These are phyloP conservation scores for Candida xyloterini DNA, from an alignment of 805 yeast genomes.

Conservation along the genomic window DNA sequence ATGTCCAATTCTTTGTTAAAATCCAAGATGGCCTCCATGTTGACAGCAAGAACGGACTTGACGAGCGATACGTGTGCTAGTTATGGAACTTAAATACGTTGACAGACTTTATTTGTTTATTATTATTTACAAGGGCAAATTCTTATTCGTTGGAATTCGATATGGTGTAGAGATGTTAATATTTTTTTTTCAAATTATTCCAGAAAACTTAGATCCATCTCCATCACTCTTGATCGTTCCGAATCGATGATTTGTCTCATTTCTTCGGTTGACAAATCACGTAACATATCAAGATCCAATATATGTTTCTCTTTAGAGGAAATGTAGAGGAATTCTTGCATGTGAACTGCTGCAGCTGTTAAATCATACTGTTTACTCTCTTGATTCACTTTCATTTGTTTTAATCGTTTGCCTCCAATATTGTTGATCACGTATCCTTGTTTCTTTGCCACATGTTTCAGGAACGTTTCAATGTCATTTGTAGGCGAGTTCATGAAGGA, in stretches of 20 bases:
- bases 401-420: neutral
- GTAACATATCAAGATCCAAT: slow-evolving; percentile 26
- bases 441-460: slow-evolving; percentile 45
- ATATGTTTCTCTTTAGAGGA: slow-evolving; percentile 43
- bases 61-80: slow-evolving; percentile 1
- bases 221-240: slow-evolving; percentile 13
- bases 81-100: neutral
- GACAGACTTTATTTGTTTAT: slow-evolving; percentile 10
- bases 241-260: slow-evolving; percentile 9
- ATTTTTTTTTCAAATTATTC: neutral
- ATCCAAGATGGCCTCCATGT: slow-evolving; percentile 86
- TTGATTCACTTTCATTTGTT: neutral
- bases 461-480: slow-evolving; percentile 59
- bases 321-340: slow-evolving; percentile 60
- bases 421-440: slow-evolving; percentile 27
- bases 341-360: slow-evolving; percentile 57
- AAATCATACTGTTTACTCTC: slow-evolving; percentile 3
- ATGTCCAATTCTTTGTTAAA: slow-evolving; percentile 83
- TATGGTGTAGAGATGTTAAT: slow-evolving; percentile 11
- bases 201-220: slow-evolving; percentile 3
- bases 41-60: slow-evolving; percentile 7
- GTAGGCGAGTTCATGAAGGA: slow-evolving; percentile 61
- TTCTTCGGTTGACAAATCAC: slow-evolving; percentile 4
- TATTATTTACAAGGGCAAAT: slow-evolving; percentile 21
- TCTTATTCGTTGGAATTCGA: slow-evolving; percentile 19